A percentile compares a stretch with the other conserved stretches of the same genome.
Evolutionary conservation across 176 grass and related monocot genomes (phyloP).

Genomic region (Dendrocalamus sinicus): DNA sequence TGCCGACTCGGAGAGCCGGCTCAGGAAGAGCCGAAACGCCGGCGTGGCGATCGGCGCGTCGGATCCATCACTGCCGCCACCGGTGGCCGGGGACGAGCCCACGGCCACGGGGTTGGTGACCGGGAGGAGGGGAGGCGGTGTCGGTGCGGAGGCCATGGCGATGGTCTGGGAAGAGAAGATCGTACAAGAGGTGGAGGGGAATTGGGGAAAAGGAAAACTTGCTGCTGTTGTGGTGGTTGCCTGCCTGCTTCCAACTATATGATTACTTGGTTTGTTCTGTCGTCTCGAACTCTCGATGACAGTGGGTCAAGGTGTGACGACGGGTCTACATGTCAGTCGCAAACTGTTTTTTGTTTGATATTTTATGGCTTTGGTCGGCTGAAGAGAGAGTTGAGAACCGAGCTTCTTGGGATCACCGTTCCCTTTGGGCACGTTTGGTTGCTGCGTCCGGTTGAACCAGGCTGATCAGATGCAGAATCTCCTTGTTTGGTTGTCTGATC

Average conservation of each 20-base stretch:
- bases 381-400: neutral
- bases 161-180: neutral
- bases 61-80: conserved; percentile 5
- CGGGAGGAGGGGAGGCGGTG: conserved; percentile 68
- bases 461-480: no score
- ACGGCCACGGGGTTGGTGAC: conserved; percentile 57
- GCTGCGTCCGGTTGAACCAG: no score
- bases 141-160: conserved; percentile 66
- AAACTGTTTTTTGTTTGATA: neutral
- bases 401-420: neutral
- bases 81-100: conserved; percentile 30
- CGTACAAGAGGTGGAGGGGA: neutral
- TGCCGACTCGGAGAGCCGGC: conserved; percentile 79
- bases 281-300: neutral
- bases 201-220: neutral
- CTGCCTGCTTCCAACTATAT: neutral
- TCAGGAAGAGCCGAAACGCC: conserved; percentile 83
- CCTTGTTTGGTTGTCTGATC: no score
- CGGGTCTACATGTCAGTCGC: neutral
- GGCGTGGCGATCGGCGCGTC: conserved; percentile 57
- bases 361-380: neutral
- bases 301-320: neutral
- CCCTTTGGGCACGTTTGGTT: no score
- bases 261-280: neutral
- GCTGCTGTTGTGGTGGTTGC: neutral